Conservation (phyloP, 2,329 filamentous ascomycete species). For the Fusarium chuoi region DNA sequence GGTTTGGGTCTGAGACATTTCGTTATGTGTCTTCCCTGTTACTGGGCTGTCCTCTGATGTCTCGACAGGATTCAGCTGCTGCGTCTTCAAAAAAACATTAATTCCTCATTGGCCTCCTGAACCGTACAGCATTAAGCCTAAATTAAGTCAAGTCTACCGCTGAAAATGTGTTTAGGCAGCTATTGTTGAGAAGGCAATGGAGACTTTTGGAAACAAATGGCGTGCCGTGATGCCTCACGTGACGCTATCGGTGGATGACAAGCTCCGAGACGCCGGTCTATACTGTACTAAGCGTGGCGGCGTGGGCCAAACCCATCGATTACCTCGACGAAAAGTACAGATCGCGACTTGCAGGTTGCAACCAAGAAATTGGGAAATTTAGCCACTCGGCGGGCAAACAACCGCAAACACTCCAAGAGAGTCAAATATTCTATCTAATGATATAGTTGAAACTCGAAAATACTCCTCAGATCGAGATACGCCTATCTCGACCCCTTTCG, state of each 20-base stretch:
- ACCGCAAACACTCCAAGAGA: conserved; percentile 5
- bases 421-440: not conserved
- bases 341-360: conserved; percentile 42
- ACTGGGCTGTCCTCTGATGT: not conserved
- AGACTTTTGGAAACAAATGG: conserved; percentile 15
- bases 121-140: not conserved
- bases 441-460: not conserved
- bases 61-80: not conserved
- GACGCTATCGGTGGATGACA: conserved; percentile 30
- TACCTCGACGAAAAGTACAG: conserved; percentile 44
- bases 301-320: conserved; percentile 29
- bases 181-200: conserved; percentile 19
- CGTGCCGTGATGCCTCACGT: conserved; percentile 12
- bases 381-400: conserved; percentile 24
- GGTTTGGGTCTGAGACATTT: not conserved
- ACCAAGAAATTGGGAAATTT: conserved; percentile 30
- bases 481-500: conserved; percentile 21
- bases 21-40: not conserved
- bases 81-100: not conserved
- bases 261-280: conserved; percentile 28
- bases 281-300: conserved; percentile 16
- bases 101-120: not conserved
- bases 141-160: not conserved
- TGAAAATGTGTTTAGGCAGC: not conserved
- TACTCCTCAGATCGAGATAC: conserved; percentile 16